Conservation (phyloP, 495 filamentous ascomycete species). For the Annulohypoxylon moriforme region DNA sequence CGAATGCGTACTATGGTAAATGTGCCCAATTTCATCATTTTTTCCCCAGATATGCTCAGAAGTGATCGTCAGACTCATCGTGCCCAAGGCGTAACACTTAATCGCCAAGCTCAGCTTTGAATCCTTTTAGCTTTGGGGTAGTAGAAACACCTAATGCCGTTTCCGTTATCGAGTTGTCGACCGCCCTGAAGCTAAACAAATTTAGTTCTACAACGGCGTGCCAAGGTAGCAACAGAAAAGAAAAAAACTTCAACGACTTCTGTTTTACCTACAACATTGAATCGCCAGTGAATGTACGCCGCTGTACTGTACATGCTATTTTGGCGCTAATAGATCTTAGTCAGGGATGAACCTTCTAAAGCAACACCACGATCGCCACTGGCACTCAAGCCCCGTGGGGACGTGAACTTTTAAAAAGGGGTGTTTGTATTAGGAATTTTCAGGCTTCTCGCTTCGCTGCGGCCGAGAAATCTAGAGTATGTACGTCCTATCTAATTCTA, state of each 20-base stretch:
- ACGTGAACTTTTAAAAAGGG: slow-evolving; percentile 20
- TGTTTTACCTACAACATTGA: slow-evolving; percentile 10
- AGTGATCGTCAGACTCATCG: slow-evolving; percentile 38
- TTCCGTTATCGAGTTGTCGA: slow-evolving; percentile 5
- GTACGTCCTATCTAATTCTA: slow-evolving; percentile 18
- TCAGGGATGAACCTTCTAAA: slow-evolving; percentile 33
- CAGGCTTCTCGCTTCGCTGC: slow-evolving; percentile 10
- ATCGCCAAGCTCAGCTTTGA: slow-evolving; percentile 37
- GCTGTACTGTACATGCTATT: slow-evolving; percentile 6
- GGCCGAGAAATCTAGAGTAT: slow-evolving; percentile 22
- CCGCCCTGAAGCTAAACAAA: slow-evolving; percentile 21
- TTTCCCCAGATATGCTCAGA: slow-evolving; percentile 45
- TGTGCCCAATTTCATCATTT: slow-evolving; percentile 30
- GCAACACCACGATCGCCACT: slow-evolving; percentile 37
- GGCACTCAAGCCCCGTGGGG: slow-evolving; percentile 21
- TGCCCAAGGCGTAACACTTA: slow-evolving; percentile 35
- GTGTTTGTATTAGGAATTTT: slow-evolving; percentile 27
- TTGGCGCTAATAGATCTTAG: slow-evolving; percentile 16
- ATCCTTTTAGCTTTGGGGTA: slow-evolving; percentile 17
- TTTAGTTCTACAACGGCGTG: slow-evolving; percentile 26
- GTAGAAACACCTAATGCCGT: slow-evolving; percentile 10
- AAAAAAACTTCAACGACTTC: not conserved
- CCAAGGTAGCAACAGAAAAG: not conserved
- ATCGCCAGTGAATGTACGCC: not conserved
- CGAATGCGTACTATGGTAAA: slow-evolving; percentile 14